Conservation (phyloP, 257 asterid species). For the Petunia axillaris region DNA sequence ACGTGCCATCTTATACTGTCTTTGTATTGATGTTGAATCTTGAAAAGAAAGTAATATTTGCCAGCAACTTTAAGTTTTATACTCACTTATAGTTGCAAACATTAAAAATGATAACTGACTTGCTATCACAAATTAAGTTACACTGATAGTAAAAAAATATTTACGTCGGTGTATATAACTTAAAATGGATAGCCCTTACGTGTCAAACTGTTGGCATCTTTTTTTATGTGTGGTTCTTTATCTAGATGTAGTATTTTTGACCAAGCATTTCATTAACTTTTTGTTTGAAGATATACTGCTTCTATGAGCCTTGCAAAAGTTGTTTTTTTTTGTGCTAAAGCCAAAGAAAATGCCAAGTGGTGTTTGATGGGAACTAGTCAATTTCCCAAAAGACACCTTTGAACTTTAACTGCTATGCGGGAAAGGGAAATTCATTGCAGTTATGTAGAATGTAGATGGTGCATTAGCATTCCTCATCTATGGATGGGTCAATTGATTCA, state of each 20-base stretch:
- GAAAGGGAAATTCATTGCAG: neutral
- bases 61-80: neutral
- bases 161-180: too few relatives aligned
- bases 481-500: too few relatives aligned
- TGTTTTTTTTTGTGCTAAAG: neutral
- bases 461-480: neutral
- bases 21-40: neutral
- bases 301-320: neutral
- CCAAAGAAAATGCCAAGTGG: neutral
- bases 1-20: neutral
- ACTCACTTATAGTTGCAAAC: too few relatives aligned
- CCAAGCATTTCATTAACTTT: neutral
- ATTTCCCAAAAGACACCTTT: neutral
- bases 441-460: neutral
- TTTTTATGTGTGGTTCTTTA: neutral
- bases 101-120: neutral
- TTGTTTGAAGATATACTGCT: neutral
- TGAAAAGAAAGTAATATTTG: neutral
- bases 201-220: neutral
- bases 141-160: neutral
- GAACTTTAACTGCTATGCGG: neutral
- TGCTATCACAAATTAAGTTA: neutral
- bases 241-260: conserved; percentile 2
- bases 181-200: neutral
- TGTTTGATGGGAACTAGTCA: too few relatives aligned